Evolutionary conservation across 495 filamentous ascomycete species (phyloP).

Genomic region (Evansstolkia leycettana): DNA sequence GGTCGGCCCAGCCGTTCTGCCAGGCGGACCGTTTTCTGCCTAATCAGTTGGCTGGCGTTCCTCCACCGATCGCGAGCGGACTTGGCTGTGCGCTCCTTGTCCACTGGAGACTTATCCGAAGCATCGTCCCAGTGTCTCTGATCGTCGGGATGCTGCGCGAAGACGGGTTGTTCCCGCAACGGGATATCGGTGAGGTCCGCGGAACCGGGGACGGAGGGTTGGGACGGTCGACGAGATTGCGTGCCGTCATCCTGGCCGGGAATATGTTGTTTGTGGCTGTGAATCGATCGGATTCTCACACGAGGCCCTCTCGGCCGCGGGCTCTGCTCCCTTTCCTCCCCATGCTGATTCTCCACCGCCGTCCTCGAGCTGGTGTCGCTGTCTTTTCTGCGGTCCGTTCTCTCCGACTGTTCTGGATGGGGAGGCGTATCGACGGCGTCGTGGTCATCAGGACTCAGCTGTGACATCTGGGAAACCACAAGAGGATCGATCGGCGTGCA

Average conservation of each 20-base stretch:
- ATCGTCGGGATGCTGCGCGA: background rate
- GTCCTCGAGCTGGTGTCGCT: background rate
- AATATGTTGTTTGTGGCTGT: background rate
- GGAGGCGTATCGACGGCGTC: too few relatives aligned
- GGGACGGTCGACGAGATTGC: too few relatives aligned
- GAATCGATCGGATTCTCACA: slow-evolving; percentile 1
- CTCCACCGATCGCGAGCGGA: slow-evolving; percentile 19
- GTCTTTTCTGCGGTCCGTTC: too few relatives aligned
- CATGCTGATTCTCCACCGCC: background rate
- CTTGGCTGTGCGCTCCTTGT: background rate
- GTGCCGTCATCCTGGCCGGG: too few relatives aligned
- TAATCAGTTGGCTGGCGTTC: slow-evolving; percentile 22
- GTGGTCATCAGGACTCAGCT: too few relatives aligned
- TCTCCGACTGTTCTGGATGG: too few relatives aligned
- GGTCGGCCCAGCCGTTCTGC: slow-evolving; percentile 28
- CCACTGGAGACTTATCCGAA: background rate
- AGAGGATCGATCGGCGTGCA: too few relatives aligned
- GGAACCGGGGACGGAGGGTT: background rate
- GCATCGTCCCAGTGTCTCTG: background rate
- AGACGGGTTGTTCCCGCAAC: background rate
- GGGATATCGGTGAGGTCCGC: background rate
- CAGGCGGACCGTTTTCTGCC: slow-evolving; percentile 21
- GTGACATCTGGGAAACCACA: too few relatives aligned
- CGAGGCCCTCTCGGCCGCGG: background rate
- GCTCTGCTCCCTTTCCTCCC: background rate